Evolutionary conservation across 83 land plant genomes (phyloP).

Genomic region (Picea mariana): DNA sequence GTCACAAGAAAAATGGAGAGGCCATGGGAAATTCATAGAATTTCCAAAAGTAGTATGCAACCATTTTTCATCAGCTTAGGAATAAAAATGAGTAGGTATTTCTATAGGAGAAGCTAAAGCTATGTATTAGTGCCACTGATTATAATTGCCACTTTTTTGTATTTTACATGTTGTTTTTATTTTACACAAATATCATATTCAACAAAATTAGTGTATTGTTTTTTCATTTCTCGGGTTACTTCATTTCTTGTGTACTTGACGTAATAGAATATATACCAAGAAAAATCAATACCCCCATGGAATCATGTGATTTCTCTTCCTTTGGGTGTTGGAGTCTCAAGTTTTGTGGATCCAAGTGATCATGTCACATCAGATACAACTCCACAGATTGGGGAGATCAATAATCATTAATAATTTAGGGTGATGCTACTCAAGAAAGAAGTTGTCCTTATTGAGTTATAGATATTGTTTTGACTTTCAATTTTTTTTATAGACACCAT

Average conservation of each 20-base stretch:
- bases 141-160: not conserved
- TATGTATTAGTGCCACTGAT: not conserved
- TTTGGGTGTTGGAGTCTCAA: constrained; percentile 22
- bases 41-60: constrained; percentile 78
- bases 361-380: constrained; percentile 45
- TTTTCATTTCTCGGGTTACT: constrained; percentile 52
- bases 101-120: not conserved
- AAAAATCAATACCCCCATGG: constrained; percentile 45
- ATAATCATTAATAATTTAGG: constrained; percentile 67
- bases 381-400: constrained; percentile 68
- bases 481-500: too few species aligned
- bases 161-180: not conserved
- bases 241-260: constrained; percentile 59
- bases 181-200: not conserved
- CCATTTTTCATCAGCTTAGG: constrained; percentile 70
- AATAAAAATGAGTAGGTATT: constrained; percentile 83
- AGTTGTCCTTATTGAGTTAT: too few species aligned
- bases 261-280: constrained; percentile 74
- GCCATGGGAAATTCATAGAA: constrained; percentile 53
- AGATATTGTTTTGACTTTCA: too few species aligned
- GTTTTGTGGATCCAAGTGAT: constrained; percentile 33
- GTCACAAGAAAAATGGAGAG: constrained; percentile 51
- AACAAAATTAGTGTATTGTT: constrained; percentile 1
- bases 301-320: constrained; percentile 27
- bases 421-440: too few species aligned